Evolutionary conservation across 2,329 filamentous ascomycete genomes (phyloP).

Genomic region (Aureobasidium sp.): DNA sequence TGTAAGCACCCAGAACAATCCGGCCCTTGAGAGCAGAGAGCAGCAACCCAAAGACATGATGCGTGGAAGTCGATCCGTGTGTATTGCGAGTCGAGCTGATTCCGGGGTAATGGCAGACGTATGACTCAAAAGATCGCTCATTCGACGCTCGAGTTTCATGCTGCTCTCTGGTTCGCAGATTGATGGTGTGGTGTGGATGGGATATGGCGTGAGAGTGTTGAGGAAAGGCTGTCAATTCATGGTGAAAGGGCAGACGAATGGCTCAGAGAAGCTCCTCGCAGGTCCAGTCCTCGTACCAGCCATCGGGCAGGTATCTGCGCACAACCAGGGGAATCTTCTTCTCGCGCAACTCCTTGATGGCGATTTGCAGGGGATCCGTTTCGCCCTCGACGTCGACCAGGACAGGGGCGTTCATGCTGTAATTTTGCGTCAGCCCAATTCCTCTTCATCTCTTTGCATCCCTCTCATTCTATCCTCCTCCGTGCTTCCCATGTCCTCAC

Average conservation of each 20-base stretch:
- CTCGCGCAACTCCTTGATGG: conserved; percentile 91
- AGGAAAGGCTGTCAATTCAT: background rate
- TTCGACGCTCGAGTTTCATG: background rate
- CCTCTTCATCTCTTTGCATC: background rate
- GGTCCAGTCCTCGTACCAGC: conserved; percentile 99
- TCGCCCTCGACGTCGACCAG: conserved; percentile 95
- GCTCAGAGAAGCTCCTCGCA: conserved; percentile 77
- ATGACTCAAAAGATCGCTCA: background rate
- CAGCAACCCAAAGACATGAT: background rate
- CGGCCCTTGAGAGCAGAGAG: background rate
- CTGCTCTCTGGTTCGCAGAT: background rate
- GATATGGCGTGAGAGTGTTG: background rate
- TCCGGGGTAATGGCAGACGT: background rate
- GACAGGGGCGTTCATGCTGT: conserved; percentile 87
- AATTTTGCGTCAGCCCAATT: conserved; percentile 28
- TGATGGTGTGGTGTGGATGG: background rate
- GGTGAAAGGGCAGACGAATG: background rate
- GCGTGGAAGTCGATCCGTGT: background rate
- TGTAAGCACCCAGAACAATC: background rate
- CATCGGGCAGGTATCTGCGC: conserved; percentile 89
- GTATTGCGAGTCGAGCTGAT: background rate
- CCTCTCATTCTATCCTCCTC: no score
- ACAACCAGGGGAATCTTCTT: conserved; percentile 98
- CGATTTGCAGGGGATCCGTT: conserved; percentile 94
- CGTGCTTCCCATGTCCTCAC: background rate